Evolutionary conservation across 2,329 filamentous ascomycete species (phyloP), one percentile per base, ranked within the genome.

Genomic region (Diplocarpon mali): DNA sequence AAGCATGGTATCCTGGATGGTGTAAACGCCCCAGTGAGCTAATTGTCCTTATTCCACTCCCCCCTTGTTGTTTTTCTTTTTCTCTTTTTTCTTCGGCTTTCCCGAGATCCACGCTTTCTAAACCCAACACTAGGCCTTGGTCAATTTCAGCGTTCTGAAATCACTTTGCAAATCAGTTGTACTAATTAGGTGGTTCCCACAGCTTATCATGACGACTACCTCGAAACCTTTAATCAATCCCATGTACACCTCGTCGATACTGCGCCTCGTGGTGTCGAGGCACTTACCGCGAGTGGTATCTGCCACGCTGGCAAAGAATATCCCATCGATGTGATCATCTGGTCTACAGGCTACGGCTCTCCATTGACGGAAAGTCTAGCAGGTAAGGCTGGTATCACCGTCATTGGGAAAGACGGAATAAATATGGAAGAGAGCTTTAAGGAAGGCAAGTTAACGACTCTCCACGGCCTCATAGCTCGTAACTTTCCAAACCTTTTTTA

Each of bases 171-270:
- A 24, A 24, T 24, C 20, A 24, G 20, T 7, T 4, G 3, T 24
- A 24, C 20, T 24, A 7, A 24, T 24, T 24, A 24, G 4, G 20
- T 4, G 20, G 7, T 4, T 24, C 7, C 4, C 3, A 24, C 20
- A 24, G 20, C 66, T 34, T 81, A 80, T 60, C 74, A 75, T 59
- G 74, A 81, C 53, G 67, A 70, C 5, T 81, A 78, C 53, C 67
- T 82, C 0, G 55, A 65, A 2, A 53, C 70, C 0, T 83, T 82
- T 67, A 83, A 83, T 60, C 57, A 56, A 27, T 60, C 67, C 0
- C 71, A 78, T 52, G 78, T 83, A 3, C 66, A 67, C 5, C 69
- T 83, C 0, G 64, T 83, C 13, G 75, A 83, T 56, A 81, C 76
- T 0, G 60, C 72, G 27, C 74, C 72, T 4, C 65, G 68, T 48